A percentile compares a stretch with the other conserved stretches of the same genome.
These are phyloP conservation scores for Echites panduratus DNA, from an alignment of 257 asterid species.

Conservation along the genomic window DNA sequence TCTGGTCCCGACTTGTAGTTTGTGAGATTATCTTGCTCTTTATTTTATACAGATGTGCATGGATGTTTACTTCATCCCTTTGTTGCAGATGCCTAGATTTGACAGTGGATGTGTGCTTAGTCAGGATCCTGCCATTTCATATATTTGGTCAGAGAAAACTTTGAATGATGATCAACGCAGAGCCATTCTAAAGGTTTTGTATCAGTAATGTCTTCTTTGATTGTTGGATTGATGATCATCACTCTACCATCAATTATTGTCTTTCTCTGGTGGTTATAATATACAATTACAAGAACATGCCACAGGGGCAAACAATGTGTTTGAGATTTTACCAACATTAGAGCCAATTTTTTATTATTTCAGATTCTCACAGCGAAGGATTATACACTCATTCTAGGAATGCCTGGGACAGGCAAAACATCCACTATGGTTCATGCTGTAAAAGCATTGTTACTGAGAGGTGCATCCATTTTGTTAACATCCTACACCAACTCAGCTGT, in stretches of 20 bases:
- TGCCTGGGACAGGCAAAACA: conserved; percentile 99
- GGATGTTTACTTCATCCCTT: conserved; percentile 18
- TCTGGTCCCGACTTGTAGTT: background rate
- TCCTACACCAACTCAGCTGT: conserved; percentile 97
- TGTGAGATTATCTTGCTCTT: background rate
- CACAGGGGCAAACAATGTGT: background rate
- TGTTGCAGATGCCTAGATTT: conserved; percentile 75
- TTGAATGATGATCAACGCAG: conserved; percentile 91
- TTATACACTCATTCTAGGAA: conserved; percentile 88
- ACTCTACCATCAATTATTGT: background rate
- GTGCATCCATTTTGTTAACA: conserved; percentile 94
- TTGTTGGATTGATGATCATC: background rate
- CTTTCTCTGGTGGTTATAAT: background rate
- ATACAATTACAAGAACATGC: background rate
- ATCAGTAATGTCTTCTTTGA: conserved; percentile 1
- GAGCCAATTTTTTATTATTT: background rate
- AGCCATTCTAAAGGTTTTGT: conserved; percentile 80
- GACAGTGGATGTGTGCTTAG: conserved; percentile 83
- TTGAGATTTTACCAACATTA: conserved; percentile 9
- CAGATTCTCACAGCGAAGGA: conserved; percentile 94
- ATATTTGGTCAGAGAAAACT: conserved; percentile 69
- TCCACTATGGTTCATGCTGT: conserved; percentile 98
- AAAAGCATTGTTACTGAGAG: conserved; percentile 91
- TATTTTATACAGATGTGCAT: background rate
- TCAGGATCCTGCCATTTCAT: conserved; percentile 93